Base-by-base conservation (phyloP, 352 stramenopile species). In the Globisporangium parvum region DNA sequence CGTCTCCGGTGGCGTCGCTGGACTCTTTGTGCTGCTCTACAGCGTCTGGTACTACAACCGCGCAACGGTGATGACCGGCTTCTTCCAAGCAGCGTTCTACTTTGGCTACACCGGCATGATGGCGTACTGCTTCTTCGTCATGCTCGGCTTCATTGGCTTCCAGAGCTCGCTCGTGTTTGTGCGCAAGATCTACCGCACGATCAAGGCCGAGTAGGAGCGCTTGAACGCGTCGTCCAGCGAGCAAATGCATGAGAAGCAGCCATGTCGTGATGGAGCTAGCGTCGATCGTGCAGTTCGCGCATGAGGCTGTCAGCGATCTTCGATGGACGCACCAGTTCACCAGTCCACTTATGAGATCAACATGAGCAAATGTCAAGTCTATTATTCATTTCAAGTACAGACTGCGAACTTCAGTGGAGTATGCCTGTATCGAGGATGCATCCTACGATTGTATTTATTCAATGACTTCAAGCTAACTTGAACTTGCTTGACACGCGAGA, bases 101-200 rank as follows among this genome's bases (percentile, higher is more conserved):
- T 99, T 99, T 74, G 96, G 96, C 55, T 98, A 99, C 85, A 98
- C 98, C 80, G 80, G 87, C 37, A 90, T 99, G 62, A 90, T 98
- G 59, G 96, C 90, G 6, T 98, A 98, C 75, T 96, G 85, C 41
- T 98, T 98, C 67, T 98, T 98, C 65, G 81, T 99, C 51, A 98
- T 99, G 93, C 75, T 99, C 47, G 95, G 95, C 64, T 97, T 93
- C 69, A 86, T 98, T 56, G 95, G 95, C 49, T 99, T 99, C 73
- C 89, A 95, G 58, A 95, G 90, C 67, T 97, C 94, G 65, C 86
- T 98, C 47, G 59, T 91, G 47, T 99, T 99, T 74, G 93, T 98
- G 31, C 93, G 88, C 68, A 97, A 98, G 77, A 99, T 99, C 66
- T 99, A 99, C 70, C 87, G 87, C 44, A 85, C 88, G 47, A 96